Percentiles rank a stretch among this genome's conserved stretches.
Conservation (phyloP, 2,329 filamentous ascomycete species). For the Calonectria pseudoreteaudii region DNA sequence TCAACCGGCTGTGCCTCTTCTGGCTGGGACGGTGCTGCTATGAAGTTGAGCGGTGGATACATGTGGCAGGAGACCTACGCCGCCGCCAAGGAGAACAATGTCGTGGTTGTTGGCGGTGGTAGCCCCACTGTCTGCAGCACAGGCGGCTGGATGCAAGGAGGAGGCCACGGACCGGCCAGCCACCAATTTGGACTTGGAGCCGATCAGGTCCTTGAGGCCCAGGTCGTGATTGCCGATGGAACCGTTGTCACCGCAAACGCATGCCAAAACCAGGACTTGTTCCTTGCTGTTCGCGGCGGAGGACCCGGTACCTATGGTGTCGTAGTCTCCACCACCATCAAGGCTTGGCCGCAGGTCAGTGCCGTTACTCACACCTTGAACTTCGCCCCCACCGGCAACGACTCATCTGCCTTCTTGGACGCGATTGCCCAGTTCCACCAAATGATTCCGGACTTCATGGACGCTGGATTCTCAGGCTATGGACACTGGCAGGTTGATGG, state of each 20-base stretch:
- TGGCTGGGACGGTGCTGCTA: neutral
- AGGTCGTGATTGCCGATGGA: slow-evolving; percentile 65
- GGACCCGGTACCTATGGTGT: slow-evolving; percentile 56
- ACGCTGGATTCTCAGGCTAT: neutral
- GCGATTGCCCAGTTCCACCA: neutral
- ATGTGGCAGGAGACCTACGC: neutral
- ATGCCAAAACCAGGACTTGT: slow-evolving; percentile 63
- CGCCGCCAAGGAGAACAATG: neutral
- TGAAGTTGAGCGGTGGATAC: neutral
- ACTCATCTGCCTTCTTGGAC: neutral
- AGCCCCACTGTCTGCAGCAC: slow-evolving; percentile 63
- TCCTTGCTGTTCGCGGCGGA: slow-evolving; percentile 70
- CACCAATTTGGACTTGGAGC: slow-evolving; percentile 65
- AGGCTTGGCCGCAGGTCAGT: neutral
- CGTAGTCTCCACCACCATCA: neutral
- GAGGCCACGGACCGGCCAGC: slow-evolving; percentile 63
- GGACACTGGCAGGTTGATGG: neutral
- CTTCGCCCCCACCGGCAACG: neutral
- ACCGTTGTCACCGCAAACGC: slow-evolving; percentile 57
- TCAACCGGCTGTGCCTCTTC: neutral
- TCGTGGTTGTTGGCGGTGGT: slow-evolving; percentile 47
- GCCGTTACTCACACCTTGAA: neutral
- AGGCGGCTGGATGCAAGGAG: slow-evolving; percentile 69
- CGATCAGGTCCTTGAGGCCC: slow-evolving; percentile 65
- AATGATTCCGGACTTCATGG: neutral